Evolutionary conservation across 768 basidiomycete genomes (phyloP), one percentile per base, ranked within the genome.

Genomic region (Boletus pseudo-olivaceus): DNA sequence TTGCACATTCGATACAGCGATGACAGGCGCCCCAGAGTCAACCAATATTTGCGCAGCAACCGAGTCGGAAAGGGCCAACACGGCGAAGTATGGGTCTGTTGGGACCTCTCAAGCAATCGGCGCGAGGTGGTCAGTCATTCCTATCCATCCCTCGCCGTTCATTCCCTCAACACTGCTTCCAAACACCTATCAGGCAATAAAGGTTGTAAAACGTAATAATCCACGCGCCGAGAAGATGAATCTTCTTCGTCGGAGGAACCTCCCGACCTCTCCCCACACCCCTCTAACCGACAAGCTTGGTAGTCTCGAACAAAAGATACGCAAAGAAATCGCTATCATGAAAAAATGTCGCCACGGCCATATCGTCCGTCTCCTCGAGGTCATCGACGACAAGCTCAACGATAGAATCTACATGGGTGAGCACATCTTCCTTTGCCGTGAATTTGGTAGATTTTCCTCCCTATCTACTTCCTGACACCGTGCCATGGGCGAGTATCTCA

Each of bases 321-420:
- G 84, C 61, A 87, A 86, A 70, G 96, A 98, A 74, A 94, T 98
- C 55, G 97, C 97, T 3, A 95, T 98, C 70, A 97, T 99, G 92
- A 98, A 98, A 77, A 95, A 97, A 67, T 88, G 91, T 64, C 76
- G 85, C 44, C 93, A 97, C 66, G 87, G 89, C 0, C 87, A 97
- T 68, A 85, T 97, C 54, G 93, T 98, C 11, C 79, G 87, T 58
- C 79, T 99, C 53, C 84, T 85, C 62, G 94, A 98, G 70, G 93
- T 98, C 66, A 95, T 99, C 57, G 95, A 98, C 70, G 97, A 98
- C 72, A 82, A 85, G 40, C 80, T 88, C 59, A 82, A 82, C 47
- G 87, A 90, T 63, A 90, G 88, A 73, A 89, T 99, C 40, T 98
- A 92, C 72, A 90, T 99, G 81, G 88, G 94, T 96, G 62, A 71